phyloP scores from a whole-genome alignment of 805 yeast species.

The Nakazawaea ishiwadae region DNA sequence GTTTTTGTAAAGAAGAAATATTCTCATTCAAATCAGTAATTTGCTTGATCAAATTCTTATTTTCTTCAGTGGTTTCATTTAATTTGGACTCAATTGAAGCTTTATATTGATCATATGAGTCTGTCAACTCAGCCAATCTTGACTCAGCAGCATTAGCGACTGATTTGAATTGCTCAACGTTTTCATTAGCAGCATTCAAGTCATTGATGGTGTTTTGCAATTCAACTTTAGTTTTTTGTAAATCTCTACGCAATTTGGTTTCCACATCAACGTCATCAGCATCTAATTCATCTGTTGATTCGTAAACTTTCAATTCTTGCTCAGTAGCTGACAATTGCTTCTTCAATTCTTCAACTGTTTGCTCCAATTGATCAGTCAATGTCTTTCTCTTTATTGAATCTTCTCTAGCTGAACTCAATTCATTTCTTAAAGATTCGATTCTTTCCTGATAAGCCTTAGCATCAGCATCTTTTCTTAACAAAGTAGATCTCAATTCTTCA shows the following conservation, averaged over 20 bases:
- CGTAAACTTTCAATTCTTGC: slow-evolving; percentile 24
- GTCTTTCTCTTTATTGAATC: slow-evolving; percentile 36
- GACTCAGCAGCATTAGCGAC: slow-evolving; percentile 65
- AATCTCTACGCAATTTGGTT: slow-evolving; percentile 19
- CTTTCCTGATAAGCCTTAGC: slow-evolving; percentile 54
- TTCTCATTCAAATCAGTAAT: slow-evolving; percentile 13
- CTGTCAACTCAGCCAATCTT: slow-evolving; percentile 50
- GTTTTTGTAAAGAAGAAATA: slow-evolving; percentile 19
- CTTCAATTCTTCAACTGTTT: slow-evolving; percentile 30
- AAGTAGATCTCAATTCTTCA: slow-evolving; percentile 46
- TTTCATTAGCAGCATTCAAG: slow-evolving; percentile 51
- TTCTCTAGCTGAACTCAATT: slow-evolving; percentile 36
- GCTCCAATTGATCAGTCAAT: slow-evolving; percentile 33
- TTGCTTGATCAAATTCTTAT: slow-evolving; percentile 14
- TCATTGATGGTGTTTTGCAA: slow-evolving; percentile 47
- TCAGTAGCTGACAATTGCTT: slow-evolving; percentile 24
- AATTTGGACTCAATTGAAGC: slow-evolving; percentile 5
- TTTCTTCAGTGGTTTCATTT: slow-evolving; percentile 12
- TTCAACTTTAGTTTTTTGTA: slow-evolving; percentile 24
- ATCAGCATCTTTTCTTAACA: slow-evolving; percentile 53
- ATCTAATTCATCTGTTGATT: slow-evolving; percentile 16
- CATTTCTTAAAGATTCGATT: slow-evolving; percentile 48
- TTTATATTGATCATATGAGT: slow-evolving; percentile 46
- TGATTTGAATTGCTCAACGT: slow-evolving; percentile 54
- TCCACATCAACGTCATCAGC: slow-evolving; percentile 22